Conservation (phyloP, 192 early-diverging fungal species). For the Podila verticillata region DNA sequence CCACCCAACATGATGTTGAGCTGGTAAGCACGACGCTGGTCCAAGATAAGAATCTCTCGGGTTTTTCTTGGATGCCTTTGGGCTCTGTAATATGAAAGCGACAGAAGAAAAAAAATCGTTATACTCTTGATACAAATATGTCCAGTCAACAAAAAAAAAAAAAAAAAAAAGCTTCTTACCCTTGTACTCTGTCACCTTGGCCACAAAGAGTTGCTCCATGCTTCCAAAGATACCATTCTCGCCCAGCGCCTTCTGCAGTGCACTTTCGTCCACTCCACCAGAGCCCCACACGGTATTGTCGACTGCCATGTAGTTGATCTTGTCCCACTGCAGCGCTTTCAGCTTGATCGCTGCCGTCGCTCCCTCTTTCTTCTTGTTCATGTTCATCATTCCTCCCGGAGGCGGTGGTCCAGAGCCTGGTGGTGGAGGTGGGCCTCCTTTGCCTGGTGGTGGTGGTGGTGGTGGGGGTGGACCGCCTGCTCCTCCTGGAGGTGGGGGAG, state of each 20-base stretch:
- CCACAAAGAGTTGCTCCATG: slow-evolving; percentile 79
- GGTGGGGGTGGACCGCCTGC: slow-evolving; percentile 33
- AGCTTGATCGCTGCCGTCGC: slow-evolving; percentile 77
- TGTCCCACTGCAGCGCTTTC: slow-evolving; percentile 83
- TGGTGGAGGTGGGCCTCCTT: slow-evolving; percentile 31
- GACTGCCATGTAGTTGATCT: slow-evolving; percentile 70
- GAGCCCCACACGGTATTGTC: slow-evolving; percentile 74
- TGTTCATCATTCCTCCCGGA: slow-evolving; percentile 36
- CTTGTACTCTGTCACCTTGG: slow-evolving; percentile 61
- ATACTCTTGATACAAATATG: too few species aligned
- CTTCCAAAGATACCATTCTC: slow-evolving; percentile 68
- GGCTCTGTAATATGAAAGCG: too few species aligned
- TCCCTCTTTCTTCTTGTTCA: slow-evolving; percentile 71
- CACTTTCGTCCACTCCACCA: slow-evolving; percentile 59
- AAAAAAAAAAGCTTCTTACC: slow-evolving; percentile 10
- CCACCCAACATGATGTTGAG: slow-evolving; percentile 52
- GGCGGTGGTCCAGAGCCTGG: slow-evolving; percentile 2
- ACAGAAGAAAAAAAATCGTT: too few species aligned
- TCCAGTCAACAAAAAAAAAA: background rate
- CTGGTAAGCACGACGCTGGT: slow-evolving; percentile 76
- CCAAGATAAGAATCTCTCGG: slow-evolving; percentile 75
- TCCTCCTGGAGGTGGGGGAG: slow-evolving; percentile 48
- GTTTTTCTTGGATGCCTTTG: slow-evolving; percentile 55
- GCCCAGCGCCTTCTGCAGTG: slow-evolving; percentile 57
- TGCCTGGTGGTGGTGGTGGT: slow-evolving; percentile 52